These are phyloP conservation scores for Naganishia liquefaciens DNA, from an alignment of 1,284 basidiomycete genomes.

Conservation along the genomic window DNA sequence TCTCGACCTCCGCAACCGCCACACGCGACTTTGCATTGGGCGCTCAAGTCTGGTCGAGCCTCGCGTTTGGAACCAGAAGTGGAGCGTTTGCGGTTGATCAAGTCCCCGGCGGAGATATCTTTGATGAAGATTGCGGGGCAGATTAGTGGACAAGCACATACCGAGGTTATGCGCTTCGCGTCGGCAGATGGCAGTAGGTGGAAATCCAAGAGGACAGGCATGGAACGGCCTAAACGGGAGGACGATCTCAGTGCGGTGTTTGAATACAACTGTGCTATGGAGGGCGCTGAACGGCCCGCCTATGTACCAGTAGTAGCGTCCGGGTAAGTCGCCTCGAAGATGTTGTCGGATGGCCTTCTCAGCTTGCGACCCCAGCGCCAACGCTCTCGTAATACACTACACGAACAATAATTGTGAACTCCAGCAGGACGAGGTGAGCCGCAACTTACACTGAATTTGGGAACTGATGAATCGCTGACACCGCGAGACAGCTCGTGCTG, in stretches of 20 bases:
- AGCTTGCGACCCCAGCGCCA: conserved; percentile 59
- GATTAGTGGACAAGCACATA: conserved; percentile 53
- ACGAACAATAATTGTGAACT: conserved; percentile 82
- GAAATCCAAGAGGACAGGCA: conserved; percentile 8
- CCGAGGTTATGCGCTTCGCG: conserved; percentile 40
- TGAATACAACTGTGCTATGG: conserved; percentile 75
- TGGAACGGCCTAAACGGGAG: conserved; percentile 66
- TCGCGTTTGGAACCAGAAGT: conserved; percentile 51
- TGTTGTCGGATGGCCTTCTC: neutral
- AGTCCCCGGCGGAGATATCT: conserved; percentile 52
- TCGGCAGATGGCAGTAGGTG: conserved; percentile 4
- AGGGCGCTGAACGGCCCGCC: conserved; percentile 78
- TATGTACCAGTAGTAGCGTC: conserved; percentile 95
- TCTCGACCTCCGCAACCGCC: conserved; percentile 44
- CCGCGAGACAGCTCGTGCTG: conserved; percentile 61
- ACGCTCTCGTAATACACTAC: conserved; percentile 87
- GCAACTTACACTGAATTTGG: too few species aligned
- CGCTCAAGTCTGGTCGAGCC: conserved; percentile 45
- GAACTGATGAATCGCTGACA: neutral
- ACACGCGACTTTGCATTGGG: conserved; percentile 50
- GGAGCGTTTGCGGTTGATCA: conserved; percentile 54
- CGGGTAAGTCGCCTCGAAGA: conserved; percentile 61
- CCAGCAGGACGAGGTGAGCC: conserved; percentile 61
- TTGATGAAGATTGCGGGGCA: conserved; percentile 57
- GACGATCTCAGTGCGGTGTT: conserved; percentile 78